Percentiles rank a stretch among this genome's conserved stretches.
Evolutionary conservation across 306 rosid species (phyloP).

Genomic region (Pyrus bretschneideri): DNA sequence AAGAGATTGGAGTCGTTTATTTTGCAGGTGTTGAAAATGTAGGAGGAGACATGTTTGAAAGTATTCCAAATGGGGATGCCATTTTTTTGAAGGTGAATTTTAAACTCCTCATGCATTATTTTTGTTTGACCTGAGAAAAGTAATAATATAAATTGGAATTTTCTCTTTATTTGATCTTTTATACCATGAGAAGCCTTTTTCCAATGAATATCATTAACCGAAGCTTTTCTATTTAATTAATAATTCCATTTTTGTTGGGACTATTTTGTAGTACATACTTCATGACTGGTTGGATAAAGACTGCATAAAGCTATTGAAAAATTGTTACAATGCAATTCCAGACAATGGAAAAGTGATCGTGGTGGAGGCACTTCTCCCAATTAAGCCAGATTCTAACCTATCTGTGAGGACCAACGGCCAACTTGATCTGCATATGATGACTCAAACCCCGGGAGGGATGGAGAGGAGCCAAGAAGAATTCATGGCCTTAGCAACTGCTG

Average conservation of each 20-base stretch:
- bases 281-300: constrained; percentile 33
- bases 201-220: too few relatives aligned
- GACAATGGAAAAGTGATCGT: constrained; percentile 47
- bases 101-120: background rate
- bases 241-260: too few relatives aligned
- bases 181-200: too few relatives aligned
- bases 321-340: constrained; percentile 37
- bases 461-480: constrained; percentile 42
- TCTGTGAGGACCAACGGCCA: constrained; percentile 2
- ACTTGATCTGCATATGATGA: constrained; percentile 41
- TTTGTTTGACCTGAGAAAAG: background rate
- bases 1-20: background rate
- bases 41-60: constrained; percentile 30
- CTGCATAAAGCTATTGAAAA: constrained; percentile 23
- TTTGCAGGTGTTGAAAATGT: constrained; percentile 24
- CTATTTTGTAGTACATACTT: constrained; percentile 14
- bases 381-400: constrained; percentile 16
- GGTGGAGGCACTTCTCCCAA: constrained; percentile 31
- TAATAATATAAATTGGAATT: background rate
- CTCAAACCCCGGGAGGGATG: constrained; percentile 43
- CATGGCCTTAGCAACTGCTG: constrained; percentile 30
- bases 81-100: constrained; percentile 23
- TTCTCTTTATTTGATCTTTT: too few relatives aligned
- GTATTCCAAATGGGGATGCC: constrained; percentile 16
- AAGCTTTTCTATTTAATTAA: too few relatives aligned